Conservation (phyloP, 768 basidiomycete species). For the Lactarius quietus region DNA sequence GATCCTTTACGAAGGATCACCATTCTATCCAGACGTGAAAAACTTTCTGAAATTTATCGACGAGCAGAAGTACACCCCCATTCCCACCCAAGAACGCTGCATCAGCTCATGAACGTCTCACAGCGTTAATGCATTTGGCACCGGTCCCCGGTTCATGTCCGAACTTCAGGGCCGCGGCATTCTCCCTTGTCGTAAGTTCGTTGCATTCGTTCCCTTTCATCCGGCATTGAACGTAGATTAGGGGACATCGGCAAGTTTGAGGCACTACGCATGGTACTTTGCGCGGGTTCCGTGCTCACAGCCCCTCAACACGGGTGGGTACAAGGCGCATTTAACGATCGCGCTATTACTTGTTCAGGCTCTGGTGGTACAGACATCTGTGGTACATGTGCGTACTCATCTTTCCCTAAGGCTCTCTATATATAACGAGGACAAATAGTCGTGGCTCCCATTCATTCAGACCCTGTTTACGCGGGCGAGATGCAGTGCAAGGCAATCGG, state of each 20-base stretch:
- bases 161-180: constrained; percentile 57
- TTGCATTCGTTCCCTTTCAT: background rate
- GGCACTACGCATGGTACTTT: constrained; percentile 47
- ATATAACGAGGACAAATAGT: constrained; percentile 38
- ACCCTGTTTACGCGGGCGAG: constrained; percentile 63
- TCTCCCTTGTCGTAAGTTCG: constrained; percentile 38
- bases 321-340: constrained; percentile 51
- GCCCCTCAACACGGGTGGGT: constrained; percentile 66
- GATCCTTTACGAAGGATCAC: constrained; percentile 65
- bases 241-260: constrained; percentile 53
- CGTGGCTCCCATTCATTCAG: constrained; percentile 43
- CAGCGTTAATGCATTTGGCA: constrained; percentile 41
- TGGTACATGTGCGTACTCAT: constrained; percentile 43
- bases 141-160: constrained; percentile 62
- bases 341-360: constrained; percentile 48
- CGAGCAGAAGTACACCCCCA: constrained; percentile 47
- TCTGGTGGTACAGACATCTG: constrained; percentile 79
- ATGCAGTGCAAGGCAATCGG: constrained; percentile 61
- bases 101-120: constrained; percentile 10
- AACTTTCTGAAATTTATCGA: constrained; percentile 55
- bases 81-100: background rate
- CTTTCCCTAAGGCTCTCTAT: too few relatives aligned
- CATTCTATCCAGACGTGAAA: constrained; percentile 55
- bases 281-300: constrained; percentile 65
- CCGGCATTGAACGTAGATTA: constrained; percentile 24